Base-by-base conservation (phyloP, 305 asterid species). In the Ajuga reptans region DNA sequence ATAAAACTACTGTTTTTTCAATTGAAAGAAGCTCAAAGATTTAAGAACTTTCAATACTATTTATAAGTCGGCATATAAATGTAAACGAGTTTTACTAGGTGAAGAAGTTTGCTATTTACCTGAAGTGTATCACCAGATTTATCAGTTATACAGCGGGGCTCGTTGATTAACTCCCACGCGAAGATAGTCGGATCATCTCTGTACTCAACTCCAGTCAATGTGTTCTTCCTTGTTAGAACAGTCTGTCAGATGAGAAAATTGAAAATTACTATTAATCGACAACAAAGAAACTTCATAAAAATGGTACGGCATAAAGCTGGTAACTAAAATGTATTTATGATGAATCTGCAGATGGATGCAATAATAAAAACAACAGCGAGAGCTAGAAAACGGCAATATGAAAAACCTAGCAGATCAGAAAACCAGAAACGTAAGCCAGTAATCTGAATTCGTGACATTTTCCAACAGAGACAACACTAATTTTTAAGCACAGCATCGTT, bases 81-180 rank as follows among this genome's bases (percentile, higher is more conserved):
- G 51, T 3, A 14, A 2, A 9, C 3, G 39, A 43, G 43, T 9
- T 51, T 9, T 14, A 69, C 58, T 17, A 37, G 78, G 65, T 9
- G 12, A 59, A 71, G 29, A 39, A 49, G 42, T 52, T 57, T 16
- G 37, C 5, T 15, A 78, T 75, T 77, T 79, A 89, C 99, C 91
- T 94, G 99, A 71, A 94, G 91, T 7, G 98, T 89, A 79, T 91
- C 93, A 66, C 99, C 99, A 53, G 96, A 94, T 80, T 86, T 85
- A 75, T 94, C 99, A 10, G 92, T 83, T 55, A 85, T 78, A 76
- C 97, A 89, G 16, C 99, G 93, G 49, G 99, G 97, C 73, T 93
- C 99, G 45, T 93, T 93, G 74, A 93, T 93, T 60, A 93, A 80
- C 81, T 93, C 99, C 97, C 99, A 93, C 6, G 87, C 99, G 61